Evolutionary conservation across 2,329 filamentous ascomycete species (phyloP).

Genomic region (Penicillium paneum): DNA sequence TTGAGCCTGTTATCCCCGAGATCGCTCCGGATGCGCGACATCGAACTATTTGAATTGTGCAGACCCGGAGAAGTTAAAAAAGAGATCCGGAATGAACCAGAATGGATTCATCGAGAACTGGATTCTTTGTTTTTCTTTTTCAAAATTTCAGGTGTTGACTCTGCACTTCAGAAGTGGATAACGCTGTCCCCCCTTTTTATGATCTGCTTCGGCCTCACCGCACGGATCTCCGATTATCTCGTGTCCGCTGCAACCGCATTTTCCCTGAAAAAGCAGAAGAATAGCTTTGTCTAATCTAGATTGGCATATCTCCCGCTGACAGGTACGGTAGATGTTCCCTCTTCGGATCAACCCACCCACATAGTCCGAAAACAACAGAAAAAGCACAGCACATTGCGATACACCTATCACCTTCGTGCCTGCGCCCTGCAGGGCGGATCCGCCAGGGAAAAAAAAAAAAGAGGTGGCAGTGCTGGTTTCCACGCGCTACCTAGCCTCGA

Average conservation of each 20-base stretch:
- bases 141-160: background rate
- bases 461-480: conserved; percentile 6
- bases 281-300: background rate
- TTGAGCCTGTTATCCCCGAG: conserved; percentile 6
- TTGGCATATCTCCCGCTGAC: background rate
- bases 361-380: background rate
- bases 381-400: background rate
- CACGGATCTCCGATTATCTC: conserved; percentile 13
- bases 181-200: conserved; percentile 1
- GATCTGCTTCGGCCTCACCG: conserved; percentile 1
- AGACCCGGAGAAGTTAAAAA: conserved; percentile 4
- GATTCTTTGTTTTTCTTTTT: background rate
- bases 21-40: conserved; percentile 20
- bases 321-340: background rate
- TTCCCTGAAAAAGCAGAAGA: background rate
- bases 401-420: conserved; percentile 10
- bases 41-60: conserved; percentile 8
- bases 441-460: conserved; percentile 1
- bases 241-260: conserved; percentile 23
- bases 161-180: background rate
- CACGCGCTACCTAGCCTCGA: conserved; percentile 6
- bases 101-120: background rate
- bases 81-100: background rate
- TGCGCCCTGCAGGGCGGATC: conserved; percentile 15
- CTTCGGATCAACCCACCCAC: background rate